Percentiles rank a stretch among this genome's conserved stretches.
phyloP scores from a whole-genome alignment of 2,329 filamentous ascomycete species.

The Hypoxylon sp. region DNA sequence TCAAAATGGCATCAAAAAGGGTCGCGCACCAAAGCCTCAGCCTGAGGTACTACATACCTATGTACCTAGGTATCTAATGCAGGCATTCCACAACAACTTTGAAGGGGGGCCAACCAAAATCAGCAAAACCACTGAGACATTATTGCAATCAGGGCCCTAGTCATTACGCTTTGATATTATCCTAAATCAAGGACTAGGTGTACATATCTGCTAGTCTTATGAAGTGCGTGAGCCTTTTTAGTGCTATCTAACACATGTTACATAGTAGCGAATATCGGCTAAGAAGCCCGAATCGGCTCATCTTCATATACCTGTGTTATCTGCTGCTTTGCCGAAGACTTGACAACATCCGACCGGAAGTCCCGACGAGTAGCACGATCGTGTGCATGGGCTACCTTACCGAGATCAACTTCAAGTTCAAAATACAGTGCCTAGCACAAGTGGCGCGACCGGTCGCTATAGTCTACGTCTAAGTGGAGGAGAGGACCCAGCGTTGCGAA shows the following conservation, averaged over 20 bases:
- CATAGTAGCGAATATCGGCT: neutral
- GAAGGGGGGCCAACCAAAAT: neutral
- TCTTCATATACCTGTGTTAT: constrained; percentile 1
- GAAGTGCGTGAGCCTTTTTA: neutral
- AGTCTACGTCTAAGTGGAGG: constrained; percentile 30
- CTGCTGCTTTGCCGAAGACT: constrained; percentile 8
- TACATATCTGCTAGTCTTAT: neutral
- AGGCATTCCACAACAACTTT: neutral
- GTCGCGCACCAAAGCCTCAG: neutral
- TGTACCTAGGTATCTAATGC: neutral
- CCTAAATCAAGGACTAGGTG: neutral
- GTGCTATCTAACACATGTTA: neutral
- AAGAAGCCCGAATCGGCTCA: neutral
- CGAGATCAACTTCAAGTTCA: constrained; percentile 26
- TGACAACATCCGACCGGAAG: constrained; percentile 22
- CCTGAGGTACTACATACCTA: neutral
- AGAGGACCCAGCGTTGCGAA: constrained; percentile 20
- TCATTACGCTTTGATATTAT: too few species aligned
- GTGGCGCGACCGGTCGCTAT: constrained; percentile 27
- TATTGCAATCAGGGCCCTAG: too few species aligned
- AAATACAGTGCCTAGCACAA: constrained; percentile 19
- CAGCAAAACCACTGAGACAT: neutral
- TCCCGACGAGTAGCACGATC: constrained; percentile 38
- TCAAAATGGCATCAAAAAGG: neutral
- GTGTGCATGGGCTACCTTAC: constrained; percentile 25